Evolutionary conservation across 1,284 basidiomycete species (phyloP), one percentile per base, ranked within the genome.

Genomic region (Rhodotorula mucilaginosa): DNA sequence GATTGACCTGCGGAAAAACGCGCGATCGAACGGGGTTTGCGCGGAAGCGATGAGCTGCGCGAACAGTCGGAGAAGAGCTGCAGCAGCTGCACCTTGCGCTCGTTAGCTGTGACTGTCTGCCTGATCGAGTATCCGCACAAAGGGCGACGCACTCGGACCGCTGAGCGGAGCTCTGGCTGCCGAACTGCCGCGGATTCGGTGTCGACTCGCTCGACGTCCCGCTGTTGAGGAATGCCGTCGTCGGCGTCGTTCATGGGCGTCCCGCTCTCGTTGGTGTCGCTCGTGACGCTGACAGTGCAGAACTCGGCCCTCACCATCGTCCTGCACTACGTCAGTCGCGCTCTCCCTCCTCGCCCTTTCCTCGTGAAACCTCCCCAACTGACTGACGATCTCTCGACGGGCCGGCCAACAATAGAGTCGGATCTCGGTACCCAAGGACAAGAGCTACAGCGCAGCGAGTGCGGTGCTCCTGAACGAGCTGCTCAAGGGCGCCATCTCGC

Each of bases 391-490:
- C 39, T 44, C 23, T 51, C 39, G 8, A 21, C 49, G 19, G 49
- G 49, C 21, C 6, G 21, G 19, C 49, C 16, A 13, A 67, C 16
- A 13, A 67, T 76, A 76, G 81, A 81, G 70, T 67, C 80, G 81
- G 63, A 81, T 71, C 51, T 66, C 68, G 31, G 74, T 76, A 23
- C 72, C 77, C 5, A 65, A 71, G 52, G 73, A 73, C 67, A 78
- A 74, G 67, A 84, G 88, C 5, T 98, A 97, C 83, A 94, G 92
- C 57, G 91, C 93, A 46, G 92, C 92, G 21, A 88, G 92, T 12
- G 94, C 94, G 57, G 95, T 97, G 26, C 86, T 97, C 46, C 86
- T 96, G 82, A 94, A 91, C 82, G 94, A 98, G 83, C 86, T 97
- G 47, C 85, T 97, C 76, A 97, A 98, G 82, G 91, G 92, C 70